Base-by-base conservation (phyloP, 352 stramenopile species). In the Phytophthora macrochlamydospora region DNA sequence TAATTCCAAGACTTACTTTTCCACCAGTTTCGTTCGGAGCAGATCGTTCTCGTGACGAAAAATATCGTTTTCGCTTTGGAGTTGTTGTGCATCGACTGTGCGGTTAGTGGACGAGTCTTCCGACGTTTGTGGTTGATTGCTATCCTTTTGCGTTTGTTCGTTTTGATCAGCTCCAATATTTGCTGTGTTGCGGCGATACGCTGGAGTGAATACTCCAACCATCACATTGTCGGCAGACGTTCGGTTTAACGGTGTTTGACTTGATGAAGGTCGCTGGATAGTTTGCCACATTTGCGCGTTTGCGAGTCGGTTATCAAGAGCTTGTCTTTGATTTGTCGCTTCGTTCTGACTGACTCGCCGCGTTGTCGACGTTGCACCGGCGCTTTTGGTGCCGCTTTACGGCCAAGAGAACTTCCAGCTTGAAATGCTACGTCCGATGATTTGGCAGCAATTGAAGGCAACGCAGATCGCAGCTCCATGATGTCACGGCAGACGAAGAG, bases 11-110 rank as follows among this genome's bases (percentile, higher is more conserved):
- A 46, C 59, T n/a, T 56, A 81, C 73, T 76, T 81, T 37, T 78
- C 69, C 49, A 81, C 52, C 48, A 81, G 35, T 44, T 74, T 75
- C 18, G 59, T 57, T 7, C 69, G 69, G 32, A 81, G 44, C 24
- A 62, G 24, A 37, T 61, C 59, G 38, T 73, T 79, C 24, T 75
- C 68, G 13, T 67, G 43, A 8, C 67, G 73, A 38, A 81, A 69
- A 4, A 31, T 51, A 1, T 62, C 59, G 32, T 81, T 79, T 31
- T 79, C 71, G 2, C 63, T 37, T 8, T 53, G 71, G 1, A 73
- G 29, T 29, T 56, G 66, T 28, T 56, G 55, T 7, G 69, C 13
- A 33, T 65, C 61, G 35, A 59, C 44, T 14, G n/a, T 62, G 3
- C 43, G 59, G 28, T 73, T 42, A 18, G 6, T 44, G 52, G 29